These are phyloP conservation scores for Apiotrichum brassicae DNA, from an alignment of 1,284 basidiomycete species.

Conservation along the genomic window DNA sequence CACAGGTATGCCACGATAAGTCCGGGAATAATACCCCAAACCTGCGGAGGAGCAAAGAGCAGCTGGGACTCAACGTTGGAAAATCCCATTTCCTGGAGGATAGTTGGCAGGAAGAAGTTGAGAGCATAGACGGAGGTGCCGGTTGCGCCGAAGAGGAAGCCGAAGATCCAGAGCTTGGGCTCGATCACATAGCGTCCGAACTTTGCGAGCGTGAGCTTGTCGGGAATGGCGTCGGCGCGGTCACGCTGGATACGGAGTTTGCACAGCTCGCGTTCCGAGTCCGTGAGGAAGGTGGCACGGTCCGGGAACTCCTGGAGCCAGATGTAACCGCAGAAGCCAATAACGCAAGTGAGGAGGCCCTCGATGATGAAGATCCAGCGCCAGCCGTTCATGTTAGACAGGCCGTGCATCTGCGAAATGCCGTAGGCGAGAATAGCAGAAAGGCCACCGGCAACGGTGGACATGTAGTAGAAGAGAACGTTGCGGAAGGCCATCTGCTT, in stretches of 20 bases:
- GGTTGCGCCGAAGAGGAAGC: slow-evolving; percentile 41
- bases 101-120: slow-evolving; percentile 47
- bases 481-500: slow-evolving; percentile 13
- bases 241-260: slow-evolving; percentile 47
- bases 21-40: too few species aligned
- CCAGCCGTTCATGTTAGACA: slow-evolving; percentile 1
- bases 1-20: too few species aligned
- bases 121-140: slow-evolving; percentile 19
- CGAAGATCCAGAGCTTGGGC: slow-evolving; percentile 48
- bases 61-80: slow-evolving; percentile 30
- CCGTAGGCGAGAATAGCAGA: slow-evolving; percentile 8
- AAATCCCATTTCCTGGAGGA: slow-evolving; percentile 25
- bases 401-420: slow-evolving; percentile 6
- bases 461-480: slow-evolving; percentile 13
- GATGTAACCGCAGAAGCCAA: too few species aligned
- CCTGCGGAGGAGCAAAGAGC: slow-evolving; percentile 46
- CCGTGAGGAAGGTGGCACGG: slow-evolving; percentile 49
- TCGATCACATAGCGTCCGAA: slow-evolving; percentile 39
- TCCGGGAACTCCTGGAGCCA: too few species aligned
- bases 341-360: slow-evolving; percentile 31
- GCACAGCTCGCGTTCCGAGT: slow-evolving; percentile 43
- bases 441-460: slow-evolving; percentile 11
- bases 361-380: slow-evolving; percentile 17
- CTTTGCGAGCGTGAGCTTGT: slow-evolving; percentile 41
- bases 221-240: slow-evolving; percentile 46